Evolutionary conservation across 495 filamentous ascomycete species (phyloP), one percentile per base, ranked within the genome.

Genomic region (Tuber microsphaerosporum): DNA sequence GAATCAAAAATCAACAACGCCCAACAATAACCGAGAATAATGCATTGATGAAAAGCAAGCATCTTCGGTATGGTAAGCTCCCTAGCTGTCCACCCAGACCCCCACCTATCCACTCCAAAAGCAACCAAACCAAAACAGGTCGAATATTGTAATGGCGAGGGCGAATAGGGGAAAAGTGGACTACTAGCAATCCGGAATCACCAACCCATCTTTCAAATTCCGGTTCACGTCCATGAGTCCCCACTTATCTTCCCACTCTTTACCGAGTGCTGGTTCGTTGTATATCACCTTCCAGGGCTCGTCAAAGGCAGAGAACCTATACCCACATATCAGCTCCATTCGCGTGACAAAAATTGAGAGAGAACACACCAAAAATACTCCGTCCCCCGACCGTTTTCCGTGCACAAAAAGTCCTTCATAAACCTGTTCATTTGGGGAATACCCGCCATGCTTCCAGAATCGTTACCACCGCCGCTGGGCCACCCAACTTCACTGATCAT

Each of bases 221-320:
- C 95, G 89, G 76, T 92, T 89, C 2, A 92, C 87, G 83, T 97
- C 93, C 89, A 99, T 90, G 34, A 99, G 85, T 43, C 95, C 95
- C 94, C 94, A 98, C 81, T 97, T 92, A 81, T 96, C 93, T 84
- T 99, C 95, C 94, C 94, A 97, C 74, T 92, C 86, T 84, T 94
- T 87, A 19, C 88, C 89, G 7, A 84, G 80, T 1, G 82, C 85
- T 1, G 85, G 82, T 4, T 84, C 86, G 82, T 99, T 91, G 84
- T 89, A 96, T 39, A 79, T 76, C 39, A 91, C 84, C 85, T 97
- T 97, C 95, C 95, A 99, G 4, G 94, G 93, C 85, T 97, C 94
- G 81, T 97, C 94, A 81, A 97, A 97, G 22, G 93, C 93, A 84
- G 93, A 91, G 81, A 97, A 97, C 89, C 89, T 91, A 73, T 76